Conservation (phyloP, 768 basidiomycete species). For the Xerocomellus dryophilus region DNA sequence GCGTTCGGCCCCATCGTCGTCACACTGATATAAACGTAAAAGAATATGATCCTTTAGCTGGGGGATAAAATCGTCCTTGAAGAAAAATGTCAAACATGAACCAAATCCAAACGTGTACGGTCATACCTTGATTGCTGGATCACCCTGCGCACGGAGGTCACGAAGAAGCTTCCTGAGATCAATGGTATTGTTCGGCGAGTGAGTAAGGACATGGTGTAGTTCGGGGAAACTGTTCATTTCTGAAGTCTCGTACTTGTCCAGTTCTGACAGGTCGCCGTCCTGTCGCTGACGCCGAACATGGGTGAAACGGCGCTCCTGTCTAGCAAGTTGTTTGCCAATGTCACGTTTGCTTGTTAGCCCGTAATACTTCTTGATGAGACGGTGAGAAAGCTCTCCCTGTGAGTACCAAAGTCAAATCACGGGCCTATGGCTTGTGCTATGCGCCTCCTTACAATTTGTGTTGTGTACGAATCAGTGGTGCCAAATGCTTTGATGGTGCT, state of each 20-base stretch:
- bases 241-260: not conserved
- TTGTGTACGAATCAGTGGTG: not conserved
- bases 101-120: not conserved
- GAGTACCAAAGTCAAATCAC: not conserved
- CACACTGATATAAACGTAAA: too few species aligned
- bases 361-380: not conserved
- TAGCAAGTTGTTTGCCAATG: not conserved
- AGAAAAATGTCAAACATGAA: not conserved
- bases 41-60: too few species aligned
- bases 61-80: not conserved
- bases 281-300: not conserved
- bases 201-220: not conserved
- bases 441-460: not conserved
- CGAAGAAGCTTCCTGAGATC: not conserved
- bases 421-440: not conserved
- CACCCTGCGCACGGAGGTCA: not conserved
- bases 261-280: not conserved
- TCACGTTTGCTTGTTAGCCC: not conserved
- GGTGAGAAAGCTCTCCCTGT: not conserved
- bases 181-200: not conserved
- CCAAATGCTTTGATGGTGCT: not conserved
- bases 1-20: too few species aligned
- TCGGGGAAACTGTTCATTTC: not conserved
- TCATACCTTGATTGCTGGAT: not conserved
- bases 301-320: not conserved